These are phyloP conservation scores for Phialemoniopsis sp. DNA, from an alignment of 2,329 filamentous ascomycete genomes.

Conservation along the genomic window DNA sequence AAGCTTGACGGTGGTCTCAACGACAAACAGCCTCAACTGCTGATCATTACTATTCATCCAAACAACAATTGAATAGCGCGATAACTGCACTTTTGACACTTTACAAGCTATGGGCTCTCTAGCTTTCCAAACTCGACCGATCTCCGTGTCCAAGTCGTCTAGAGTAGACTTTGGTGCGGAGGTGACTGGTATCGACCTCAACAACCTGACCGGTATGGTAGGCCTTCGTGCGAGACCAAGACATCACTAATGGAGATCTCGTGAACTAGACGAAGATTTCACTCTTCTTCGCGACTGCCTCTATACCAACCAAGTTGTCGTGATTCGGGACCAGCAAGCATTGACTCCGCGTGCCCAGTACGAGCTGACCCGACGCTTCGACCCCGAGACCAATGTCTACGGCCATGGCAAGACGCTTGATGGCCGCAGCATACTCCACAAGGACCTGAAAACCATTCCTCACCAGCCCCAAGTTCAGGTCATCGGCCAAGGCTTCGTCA, in stretches of 20 bases:
- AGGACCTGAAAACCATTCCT: constrained; percentile 75
- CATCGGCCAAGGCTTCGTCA: constrained; percentile 70
- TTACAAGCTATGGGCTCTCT: no score
- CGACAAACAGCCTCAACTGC: no score
- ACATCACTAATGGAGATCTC: constrained; percentile 1
- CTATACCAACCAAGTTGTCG: constrained; percentile 64
- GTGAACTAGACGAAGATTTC: constrained; percentile 55
- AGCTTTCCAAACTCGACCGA: background rate
- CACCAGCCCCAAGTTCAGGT: constrained; percentile 78
- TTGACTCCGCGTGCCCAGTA: constrained; percentile 69
- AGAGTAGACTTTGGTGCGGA: constrained; percentile 56
- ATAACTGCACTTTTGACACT: no score
- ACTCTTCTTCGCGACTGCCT: constrained; percentile 58
- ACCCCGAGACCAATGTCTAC: constrained; percentile 61
- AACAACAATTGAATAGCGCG: no score
- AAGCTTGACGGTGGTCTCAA: no score
- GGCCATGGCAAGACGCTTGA: constrained; percentile 75
- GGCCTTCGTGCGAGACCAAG: background rate
- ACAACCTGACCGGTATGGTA: constrained; percentile 56
- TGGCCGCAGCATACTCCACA: constrained; percentile 64
- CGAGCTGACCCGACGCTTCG: constrained; percentile 69
- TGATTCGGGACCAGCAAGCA: constrained; percentile 64
- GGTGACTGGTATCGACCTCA: constrained; percentile 53
- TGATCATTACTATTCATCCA: no score
- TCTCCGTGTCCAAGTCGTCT: constrained; percentile 8